These are phyloP conservation scores for Ascosphaera apis DNA, from an alignment of 2,329 filamentous ascomycete species.

Conservation along the genomic window DNA sequence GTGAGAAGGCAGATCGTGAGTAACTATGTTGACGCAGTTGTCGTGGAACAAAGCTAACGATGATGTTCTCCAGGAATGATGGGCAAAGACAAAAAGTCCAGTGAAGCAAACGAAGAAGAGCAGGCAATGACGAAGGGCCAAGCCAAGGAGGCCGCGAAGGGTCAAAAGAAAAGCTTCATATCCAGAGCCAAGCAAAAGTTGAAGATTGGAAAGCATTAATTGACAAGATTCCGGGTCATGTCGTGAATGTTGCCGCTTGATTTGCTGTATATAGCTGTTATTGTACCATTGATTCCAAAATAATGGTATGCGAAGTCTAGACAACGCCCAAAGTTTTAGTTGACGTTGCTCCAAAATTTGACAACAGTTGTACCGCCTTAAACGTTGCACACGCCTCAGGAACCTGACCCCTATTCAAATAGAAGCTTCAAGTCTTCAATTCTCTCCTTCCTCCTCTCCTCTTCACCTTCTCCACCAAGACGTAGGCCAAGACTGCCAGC, in stretches of 20 bases:
- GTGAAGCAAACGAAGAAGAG: no score
- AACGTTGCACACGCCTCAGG: no score
- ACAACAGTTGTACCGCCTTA: no score
- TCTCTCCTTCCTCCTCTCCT: slow-evolving; percentile 70
- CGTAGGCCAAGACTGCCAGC: slow-evolving; percentile 91
- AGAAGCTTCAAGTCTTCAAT: slow-evolving; percentile 91
- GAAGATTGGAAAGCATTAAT: slow-evolving; percentile 8
- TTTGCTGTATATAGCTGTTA: no score
- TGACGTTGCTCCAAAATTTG: no score
- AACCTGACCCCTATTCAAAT: slow-evolving; percentile 22
- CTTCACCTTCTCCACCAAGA: slow-evolving; percentile 78
- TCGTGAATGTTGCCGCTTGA: background rate
- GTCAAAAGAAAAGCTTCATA: slow-evolving; percentile 2
- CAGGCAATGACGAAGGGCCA: no score
- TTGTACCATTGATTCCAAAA: no score
- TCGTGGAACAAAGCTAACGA: no score
- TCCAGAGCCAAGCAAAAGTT: slow-evolving; percentile 15
- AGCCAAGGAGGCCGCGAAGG: background rate
- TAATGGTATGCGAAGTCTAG: no score
- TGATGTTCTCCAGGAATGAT: no score
- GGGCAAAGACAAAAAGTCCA: no score
- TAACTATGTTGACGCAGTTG: slow-evolving; percentile 3
- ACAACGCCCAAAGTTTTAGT: no score
- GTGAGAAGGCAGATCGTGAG: slow-evolving; percentile 41
- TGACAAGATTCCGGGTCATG: background rate